Evolutionary conservation across 2,329 filamentous ascomycete genomes (phyloP), one percentile per base, ranked within the genome.

Genomic region (Paecilomyces sp.): DNA sequence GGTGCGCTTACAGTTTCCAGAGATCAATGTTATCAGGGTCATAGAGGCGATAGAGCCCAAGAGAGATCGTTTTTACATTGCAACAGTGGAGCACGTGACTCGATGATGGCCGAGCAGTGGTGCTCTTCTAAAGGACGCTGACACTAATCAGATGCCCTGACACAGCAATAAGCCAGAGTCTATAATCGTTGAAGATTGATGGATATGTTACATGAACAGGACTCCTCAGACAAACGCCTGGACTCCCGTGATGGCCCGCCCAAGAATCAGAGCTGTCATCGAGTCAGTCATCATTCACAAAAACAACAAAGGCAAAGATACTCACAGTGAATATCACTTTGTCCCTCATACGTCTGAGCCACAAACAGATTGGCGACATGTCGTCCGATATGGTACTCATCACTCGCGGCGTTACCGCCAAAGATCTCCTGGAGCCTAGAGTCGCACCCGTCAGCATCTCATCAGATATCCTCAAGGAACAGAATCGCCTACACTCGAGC

Each of bases 331-430:
- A 97, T 97, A 77, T 97, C 94, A 71, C 92, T 97, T 78, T 97
- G 94, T 24, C 94, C 94, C 78, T 99, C 94, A 68, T 99, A 99
- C 1, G 93, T 97, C 79, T 97, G 93, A 58, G 93, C 95, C 57
- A 99, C 94, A 75, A 95, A 99, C 64, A 99, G 76, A 74, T 99
- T 99, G 59, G 93, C 88, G 61, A 97, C 94, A 79, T 97, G 94
- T 64, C 94, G 86, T 15, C 91, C 94, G 70, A 99, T 97, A 63
- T 87, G 87, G 71, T 97, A 99, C 78, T 99, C 94, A 69, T 99
- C 94, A 70, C 92, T 96, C 56, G 94, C 91, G n/a, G 94, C 94
- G 71, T 99, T 99, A 31, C 94, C 94, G 60, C 94, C 94, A 78
- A 99, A 97, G 24, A 99, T 85, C 79, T 99, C 94, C 76, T 99